phyloP scores from a whole-genome alignment of 306 rosid genomes.

The Myrica gale region DNA sequence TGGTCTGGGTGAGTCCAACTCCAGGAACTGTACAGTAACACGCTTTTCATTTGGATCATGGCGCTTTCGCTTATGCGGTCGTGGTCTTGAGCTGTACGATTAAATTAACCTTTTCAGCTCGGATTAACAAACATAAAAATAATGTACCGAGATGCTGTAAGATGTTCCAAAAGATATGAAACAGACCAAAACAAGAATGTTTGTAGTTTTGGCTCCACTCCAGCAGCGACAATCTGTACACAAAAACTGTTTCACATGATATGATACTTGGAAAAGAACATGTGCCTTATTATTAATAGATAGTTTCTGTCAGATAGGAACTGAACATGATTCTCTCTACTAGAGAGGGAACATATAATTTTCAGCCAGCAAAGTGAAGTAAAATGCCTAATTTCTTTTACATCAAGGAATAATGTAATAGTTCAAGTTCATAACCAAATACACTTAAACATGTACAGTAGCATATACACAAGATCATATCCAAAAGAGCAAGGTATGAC shows the following conservation, averaged over 20 bases:
- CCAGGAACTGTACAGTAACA: conserved; percentile 69
- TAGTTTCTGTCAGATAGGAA: conserved; percentile 14
- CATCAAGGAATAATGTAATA: not conserved
- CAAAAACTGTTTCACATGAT: conserved; percentile 23
- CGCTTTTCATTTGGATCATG: conserved; percentile 47
- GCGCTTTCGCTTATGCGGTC: conserved; percentile 38
- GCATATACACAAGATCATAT: not conserved
- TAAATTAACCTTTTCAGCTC: conserved; percentile 31
- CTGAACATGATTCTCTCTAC: conserved; percentile 5
- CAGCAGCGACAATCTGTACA: conserved; percentile 71
- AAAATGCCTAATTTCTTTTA: not conserved
- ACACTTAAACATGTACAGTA: not conserved
- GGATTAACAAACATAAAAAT: conserved; percentile 27
- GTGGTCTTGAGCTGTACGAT: conserved; percentile 67
- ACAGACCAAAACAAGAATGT: conserved; percentile 85
- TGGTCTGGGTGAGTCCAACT: conserved; percentile 61
- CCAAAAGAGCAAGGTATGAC: not conserved
- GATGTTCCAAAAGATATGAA: conserved; percentile 43
- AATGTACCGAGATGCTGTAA: conserved; percentile 28
- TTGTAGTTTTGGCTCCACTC: conserved; percentile 65
- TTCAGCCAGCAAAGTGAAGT: not conserved
- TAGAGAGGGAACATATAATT: not conserved
- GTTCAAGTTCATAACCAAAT: not conserved
- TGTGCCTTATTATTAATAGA: conserved; percentile 12
- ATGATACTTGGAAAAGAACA: conserved; percentile 6